Evolutionary conservation across 139 green algal genomes (phyloP).

Genomic region (Chlamydomonas schloesseri): DNA sequence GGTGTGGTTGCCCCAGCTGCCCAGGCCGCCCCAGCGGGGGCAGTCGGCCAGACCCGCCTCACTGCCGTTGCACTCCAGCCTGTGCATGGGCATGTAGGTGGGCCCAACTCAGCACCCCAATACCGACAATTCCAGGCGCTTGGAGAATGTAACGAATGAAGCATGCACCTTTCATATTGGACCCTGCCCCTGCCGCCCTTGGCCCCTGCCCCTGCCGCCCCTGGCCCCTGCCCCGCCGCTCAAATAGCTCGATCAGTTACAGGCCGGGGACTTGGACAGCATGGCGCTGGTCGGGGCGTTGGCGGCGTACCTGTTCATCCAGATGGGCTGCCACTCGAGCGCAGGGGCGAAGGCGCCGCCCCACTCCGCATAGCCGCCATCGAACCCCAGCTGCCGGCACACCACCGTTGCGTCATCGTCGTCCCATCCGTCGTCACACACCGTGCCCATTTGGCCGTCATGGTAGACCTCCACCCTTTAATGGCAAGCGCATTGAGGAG

Average conservation of each 20-base stretch:
- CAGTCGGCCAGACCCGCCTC: slow-evolving; percentile 9
- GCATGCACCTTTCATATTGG: too few relatives aligned
- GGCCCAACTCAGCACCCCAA: too few relatives aligned
- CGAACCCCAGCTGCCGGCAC: slow-evolving; percentile 39
- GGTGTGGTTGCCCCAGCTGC: slow-evolving; percentile 29
- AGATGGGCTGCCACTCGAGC: slow-evolving; percentile 42
- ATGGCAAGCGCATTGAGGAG: too few relatives aligned
- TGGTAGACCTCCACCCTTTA: slow-evolving; percentile 25
- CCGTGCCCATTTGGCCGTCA: neutral
- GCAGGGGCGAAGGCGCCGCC: slow-evolving; percentile 24
- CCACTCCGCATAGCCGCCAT: slow-evolving; percentile 43
- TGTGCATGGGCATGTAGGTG: too few relatives aligned
- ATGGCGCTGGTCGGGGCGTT: too few relatives aligned
- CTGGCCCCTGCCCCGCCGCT: too few relatives aligned
- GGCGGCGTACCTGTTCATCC: slow-evolving; percentile 1
- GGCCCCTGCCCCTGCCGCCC: too few relatives aligned
- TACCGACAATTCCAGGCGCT: too few relatives aligned
- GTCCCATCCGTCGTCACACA: slow-evolving; percentile 30
- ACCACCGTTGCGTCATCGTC: slow-evolving; percentile 37
- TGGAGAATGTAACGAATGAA: too few relatives aligned
- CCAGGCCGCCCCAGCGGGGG: neutral
- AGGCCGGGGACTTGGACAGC: too few relatives aligned
- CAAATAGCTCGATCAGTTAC: too few relatives aligned
- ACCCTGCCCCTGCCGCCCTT: too few relatives aligned
- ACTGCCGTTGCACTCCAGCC: slow-evolving; percentile 15